These are phyloP conservation scores for Candida ascalaphidarum DNA, from an alignment of 805 yeast genomes.

Conservation along the genomic window DNA sequence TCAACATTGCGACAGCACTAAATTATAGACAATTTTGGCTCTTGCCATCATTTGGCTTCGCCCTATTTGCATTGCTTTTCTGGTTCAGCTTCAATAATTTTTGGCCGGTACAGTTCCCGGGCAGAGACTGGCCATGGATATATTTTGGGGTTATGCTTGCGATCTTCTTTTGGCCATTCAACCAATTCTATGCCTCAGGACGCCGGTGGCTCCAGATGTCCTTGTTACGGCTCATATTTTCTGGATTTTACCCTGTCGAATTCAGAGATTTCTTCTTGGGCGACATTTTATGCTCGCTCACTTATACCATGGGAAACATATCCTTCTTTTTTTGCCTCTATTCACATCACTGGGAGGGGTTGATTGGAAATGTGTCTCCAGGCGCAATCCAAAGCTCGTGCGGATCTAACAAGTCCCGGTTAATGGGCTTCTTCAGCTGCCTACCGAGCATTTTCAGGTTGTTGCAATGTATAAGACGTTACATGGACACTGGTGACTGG, in stretches of 20 bases:
- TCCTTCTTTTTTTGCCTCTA: slow-evolving; percentile 83
- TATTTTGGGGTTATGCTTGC: slow-evolving; percentile 47
- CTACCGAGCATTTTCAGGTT: slow-evolving; percentile 88
- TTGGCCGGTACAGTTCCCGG: slow-evolving; percentile 53
- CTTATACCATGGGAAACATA: slow-evolving; percentile 79
- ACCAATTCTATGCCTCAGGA: slow-evolving; percentile 47
- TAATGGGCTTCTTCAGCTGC: slow-evolving; percentile 76
- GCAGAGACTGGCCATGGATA: slow-evolving; percentile 74
- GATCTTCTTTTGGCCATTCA: slow-evolving; percentile 54
- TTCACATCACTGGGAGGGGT: slow-evolving; percentile 58
- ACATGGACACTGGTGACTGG: slow-evolving; percentile 87
- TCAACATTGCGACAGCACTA: slow-evolving; percentile 58
- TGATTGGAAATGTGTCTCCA: slow-evolving; percentile 27
- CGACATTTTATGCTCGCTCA: slow-evolving; percentile 80
- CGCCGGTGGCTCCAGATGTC: slow-evolving; percentile 74
- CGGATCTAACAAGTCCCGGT: slow-evolving; percentile 69
- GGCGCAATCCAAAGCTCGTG: slow-evolving; percentile 32
- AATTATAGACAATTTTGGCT: slow-evolving; percentile 60
- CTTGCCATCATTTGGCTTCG: slow-evolving; percentile 52
- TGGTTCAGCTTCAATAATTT: slow-evolving; percentile 73
- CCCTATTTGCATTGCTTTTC: slow-evolving; percentile 49
- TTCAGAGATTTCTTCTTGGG: slow-evolving; percentile 91
- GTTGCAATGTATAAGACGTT: slow-evolving; percentile 86
- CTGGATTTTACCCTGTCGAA: slow-evolving; percentile 92
- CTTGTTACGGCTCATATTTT: slow-evolving; percentile 59